Percentiles rank a stretch among this genome's conserved stretches.
Evolutionary conservation across 192 early-diverging fungal genomes (phyloP).

Genomic region (Phycomyces blakesleeanus): DNA sequence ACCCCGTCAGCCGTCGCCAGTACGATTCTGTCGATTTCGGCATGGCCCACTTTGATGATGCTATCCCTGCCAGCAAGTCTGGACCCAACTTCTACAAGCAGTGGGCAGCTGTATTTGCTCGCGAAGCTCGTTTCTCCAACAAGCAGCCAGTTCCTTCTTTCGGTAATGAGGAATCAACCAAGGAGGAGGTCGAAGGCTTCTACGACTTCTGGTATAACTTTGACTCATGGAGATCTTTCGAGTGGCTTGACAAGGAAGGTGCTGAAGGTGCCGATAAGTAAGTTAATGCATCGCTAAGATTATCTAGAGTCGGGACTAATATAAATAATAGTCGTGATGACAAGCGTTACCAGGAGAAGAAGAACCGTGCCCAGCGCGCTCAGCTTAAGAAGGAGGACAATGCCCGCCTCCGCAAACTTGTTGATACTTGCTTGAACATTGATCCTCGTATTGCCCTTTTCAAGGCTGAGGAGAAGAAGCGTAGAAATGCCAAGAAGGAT

Average conservation of each 20-base stretch:
- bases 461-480: constrained; percentile 86
- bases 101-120: constrained; percentile 77
- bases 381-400: constrained; percentile 98
- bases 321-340: constrained; percentile 78
- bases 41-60: constrained; percentile 54
- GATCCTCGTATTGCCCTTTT: constrained; percentile 91
- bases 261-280: constrained; percentile 65
- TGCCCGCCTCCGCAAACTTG: constrained; percentile 77
- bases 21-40: constrained; percentile 95
- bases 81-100: constrained; percentile 82
- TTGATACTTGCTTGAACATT: constrained; percentile 67
- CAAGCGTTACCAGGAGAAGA: constrained; percentile 91
- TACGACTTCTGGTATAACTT: constrained; percentile 86
- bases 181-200: constrained; percentile 74
- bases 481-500: constrained; percentile 87
- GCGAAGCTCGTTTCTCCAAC: constrained; percentile 92
- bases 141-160: constrained; percentile 78
- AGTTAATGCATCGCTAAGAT: background rate
- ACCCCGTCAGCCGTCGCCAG: constrained; percentile 85
- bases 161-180: constrained; percentile 60
- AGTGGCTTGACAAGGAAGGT: constrained; percentile 97
- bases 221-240: constrained; percentile 97
- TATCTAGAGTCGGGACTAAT: background rate
- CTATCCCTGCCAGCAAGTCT: constrained; percentile 68
- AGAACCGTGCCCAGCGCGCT: constrained; percentile 91